phyloP scores from a whole-genome alignment of 2,329 filamentous ascomycete species.

The Fulvia fulva region DNA sequence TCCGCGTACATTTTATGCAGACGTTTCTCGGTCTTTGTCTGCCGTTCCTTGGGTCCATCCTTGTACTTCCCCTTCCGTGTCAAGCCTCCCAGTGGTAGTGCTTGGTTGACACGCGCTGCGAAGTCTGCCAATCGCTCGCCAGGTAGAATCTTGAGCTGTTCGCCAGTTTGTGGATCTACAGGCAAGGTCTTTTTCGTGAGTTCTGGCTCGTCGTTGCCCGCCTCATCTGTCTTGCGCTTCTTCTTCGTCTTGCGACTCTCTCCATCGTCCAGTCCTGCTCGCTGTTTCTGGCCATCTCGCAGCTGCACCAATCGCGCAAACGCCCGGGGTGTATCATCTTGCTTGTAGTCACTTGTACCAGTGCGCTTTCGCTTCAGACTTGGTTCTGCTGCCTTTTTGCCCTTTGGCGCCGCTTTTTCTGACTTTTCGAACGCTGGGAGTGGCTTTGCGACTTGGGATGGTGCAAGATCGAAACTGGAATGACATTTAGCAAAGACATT shows the following conservation, averaged over 20 bases:
- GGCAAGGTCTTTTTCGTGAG: slow-evolving; percentile 3
- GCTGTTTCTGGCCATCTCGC: slow-evolving; percentile 52
- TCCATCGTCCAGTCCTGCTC: slow-evolving; percentile 70
- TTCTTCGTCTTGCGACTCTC: slow-evolving; percentile 43
- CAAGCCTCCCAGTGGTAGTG: slow-evolving; percentile 71
- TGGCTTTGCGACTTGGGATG: slow-evolving; percentile 55
- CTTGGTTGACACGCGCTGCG: slow-evolving; percentile 74
- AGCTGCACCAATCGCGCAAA: slow-evolving; percentile 83
- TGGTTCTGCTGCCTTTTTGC: slow-evolving; percentile 11
- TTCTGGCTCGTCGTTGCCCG: slow-evolving; percentile 11
- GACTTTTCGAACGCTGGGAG: slow-evolving; percentile 51
- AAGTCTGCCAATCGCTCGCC: slow-evolving; percentile 83
- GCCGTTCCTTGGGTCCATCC: slow-evolving; percentile 61
- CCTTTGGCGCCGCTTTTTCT: slow-evolving; percentile 27
- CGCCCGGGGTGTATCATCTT: slow-evolving; percentile 81
- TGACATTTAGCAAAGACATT: slow-evolving; percentile 30
- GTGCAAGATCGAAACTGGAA: slow-evolving; percentile 56
- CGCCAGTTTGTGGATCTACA: slow-evolving; percentile 14
- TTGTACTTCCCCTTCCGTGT: slow-evolving; percentile 58
- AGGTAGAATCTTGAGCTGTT: slow-evolving; percentile 67
- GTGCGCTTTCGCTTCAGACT: slow-evolving; percentile 31
- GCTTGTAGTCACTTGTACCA: slow-evolving; percentile 44
- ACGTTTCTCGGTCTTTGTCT: slow-evolving; percentile 79
- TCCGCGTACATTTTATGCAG: slow-evolving; percentile 59
- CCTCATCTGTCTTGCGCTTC: slow-evolving; percentile 33